phyloP scores from a whole-genome alignment of 148 eudicot genomes.

The Limonium bicolor region DNA sequence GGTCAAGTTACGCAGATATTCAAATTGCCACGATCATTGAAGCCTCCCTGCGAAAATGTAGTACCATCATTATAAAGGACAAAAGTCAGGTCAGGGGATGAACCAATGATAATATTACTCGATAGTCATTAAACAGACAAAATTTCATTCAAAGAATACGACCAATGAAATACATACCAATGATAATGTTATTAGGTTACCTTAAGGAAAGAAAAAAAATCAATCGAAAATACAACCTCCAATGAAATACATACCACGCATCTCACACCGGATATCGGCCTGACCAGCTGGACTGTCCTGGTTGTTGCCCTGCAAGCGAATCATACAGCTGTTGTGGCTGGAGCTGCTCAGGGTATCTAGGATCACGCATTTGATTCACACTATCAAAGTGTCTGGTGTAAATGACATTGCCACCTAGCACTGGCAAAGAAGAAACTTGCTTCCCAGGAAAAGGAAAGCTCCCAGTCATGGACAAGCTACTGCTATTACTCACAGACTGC shows the following conservation, averaged over 20 bases:
- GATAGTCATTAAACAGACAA: background rate
- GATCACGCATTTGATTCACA: constrained; percentile 16
- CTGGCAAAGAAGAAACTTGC: constrained; percentile 21
- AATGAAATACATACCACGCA: constrained; percentile 6
- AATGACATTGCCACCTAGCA: constrained; percentile 20
- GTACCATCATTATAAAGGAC: constrained; percentile 1
- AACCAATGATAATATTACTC: background rate
- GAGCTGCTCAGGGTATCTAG: constrained; percentile 7
- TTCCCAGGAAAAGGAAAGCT: constrained; percentile 52
- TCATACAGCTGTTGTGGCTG: constrained; percentile 26
- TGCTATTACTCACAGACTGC: constrained; percentile 11
- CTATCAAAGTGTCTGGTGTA: constrained; percentile 17
- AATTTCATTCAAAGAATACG: background rate
- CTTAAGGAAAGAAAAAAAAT: background rate
- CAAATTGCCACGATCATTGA: constrained; percentile 19
- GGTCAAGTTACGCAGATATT: constrained; percentile 25
- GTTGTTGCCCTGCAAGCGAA: constrained; percentile 24
- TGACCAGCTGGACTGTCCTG: constrained; percentile 34
- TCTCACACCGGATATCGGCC: constrained; percentile 36
- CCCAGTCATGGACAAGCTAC: constrained; percentile 19
- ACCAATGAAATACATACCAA: background rate
- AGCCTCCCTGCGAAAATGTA: constrained; percentile 14
- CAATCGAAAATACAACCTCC: constrained; percentile 14
- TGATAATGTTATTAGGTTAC: background rate
- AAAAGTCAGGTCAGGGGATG: background rate